phyloP scores from a whole-genome alignment of 2,329 filamentous ascomycete genomes.

The Botrytis paeoniae region DNA sequence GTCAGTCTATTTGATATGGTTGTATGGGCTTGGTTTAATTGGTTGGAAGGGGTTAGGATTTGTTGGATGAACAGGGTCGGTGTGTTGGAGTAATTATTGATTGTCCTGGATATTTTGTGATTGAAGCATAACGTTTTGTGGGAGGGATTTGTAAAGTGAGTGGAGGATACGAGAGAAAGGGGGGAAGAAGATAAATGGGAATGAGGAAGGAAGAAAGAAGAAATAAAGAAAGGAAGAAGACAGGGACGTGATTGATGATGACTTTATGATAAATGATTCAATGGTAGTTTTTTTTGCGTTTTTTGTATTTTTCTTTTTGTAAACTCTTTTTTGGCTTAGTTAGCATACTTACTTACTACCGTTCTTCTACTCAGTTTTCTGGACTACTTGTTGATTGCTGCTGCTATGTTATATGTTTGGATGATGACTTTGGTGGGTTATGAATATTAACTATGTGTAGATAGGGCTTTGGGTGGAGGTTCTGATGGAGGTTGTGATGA shows the following conservation, averaged over 20 bases:
- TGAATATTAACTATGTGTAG: too few relatives aligned
- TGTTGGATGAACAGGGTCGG: background rate
- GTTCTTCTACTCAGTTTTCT: background rate
- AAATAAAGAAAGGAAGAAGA: background rate
- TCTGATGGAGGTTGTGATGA: too few relatives aligned
- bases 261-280: constrained; percentile 19
- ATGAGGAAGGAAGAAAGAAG: too few relatives aligned
- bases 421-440: too few relatives aligned
- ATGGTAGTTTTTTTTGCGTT: constrained; percentile 10
- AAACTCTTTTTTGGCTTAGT: background rate
- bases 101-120: constrained; percentile 4
- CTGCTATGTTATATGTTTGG: too few relatives aligned
- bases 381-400: background rate
- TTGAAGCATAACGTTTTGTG: background rate
- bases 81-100: constrained; percentile 12
- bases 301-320: background rate
- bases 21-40: constrained; percentile 13
- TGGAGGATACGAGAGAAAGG: too few relatives aligned
- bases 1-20: constrained; percentile 2
- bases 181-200: too few relatives aligned
- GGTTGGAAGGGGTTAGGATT: background rate
- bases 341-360: background rate
- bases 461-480: too few relatives aligned
- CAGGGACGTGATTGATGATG: constrained; percentile 14
- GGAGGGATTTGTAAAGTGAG: background rate